Conservation (phyloP, 1,284 basidiomycete genomes). For the Tremellales sp. region DNA sequence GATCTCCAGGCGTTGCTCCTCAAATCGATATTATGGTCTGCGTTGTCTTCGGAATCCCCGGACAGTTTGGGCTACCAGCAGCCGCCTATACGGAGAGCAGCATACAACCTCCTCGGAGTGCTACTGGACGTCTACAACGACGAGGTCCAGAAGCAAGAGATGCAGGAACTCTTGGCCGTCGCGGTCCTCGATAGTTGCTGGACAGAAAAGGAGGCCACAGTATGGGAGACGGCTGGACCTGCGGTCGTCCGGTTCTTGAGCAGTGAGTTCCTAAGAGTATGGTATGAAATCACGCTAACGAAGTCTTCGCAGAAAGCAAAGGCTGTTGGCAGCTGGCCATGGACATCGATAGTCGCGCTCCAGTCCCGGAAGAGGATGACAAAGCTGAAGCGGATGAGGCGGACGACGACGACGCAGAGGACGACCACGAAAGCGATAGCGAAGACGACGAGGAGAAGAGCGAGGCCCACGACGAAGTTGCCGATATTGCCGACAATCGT, state of each 20-base stretch:
- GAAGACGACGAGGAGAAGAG: slow-evolving; percentile 14
- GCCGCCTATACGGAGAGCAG: slow-evolving; percentile 41
- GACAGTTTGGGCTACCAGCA: slow-evolving; percentile 19
- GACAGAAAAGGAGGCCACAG: slow-evolving; percentile 65
- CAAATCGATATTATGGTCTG: slow-evolving; percentile 38
- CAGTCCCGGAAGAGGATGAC: slow-evolving; percentile 14
- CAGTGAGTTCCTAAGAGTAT: slow-evolving; percentile 52
- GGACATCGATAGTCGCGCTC: slow-evolving; percentile 4
- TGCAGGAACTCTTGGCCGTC: slow-evolving; percentile 52
- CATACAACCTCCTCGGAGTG: slow-evolving; percentile 31
- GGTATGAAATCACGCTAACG: neutral
- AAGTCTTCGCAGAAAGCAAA: slow-evolving; percentile 55
- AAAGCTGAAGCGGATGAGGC: slow-evolving; percentile 20
- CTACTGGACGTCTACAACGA: slow-evolving; percentile 31
- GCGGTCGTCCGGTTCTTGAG: slow-evolving; percentile 67
- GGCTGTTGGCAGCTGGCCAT: slow-evolving; percentile 58
- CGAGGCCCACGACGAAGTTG: slow-evolving; percentile 13
- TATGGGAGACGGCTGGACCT: slow-evolving; percentile 65
- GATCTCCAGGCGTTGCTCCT: slow-evolving; percentile 28
- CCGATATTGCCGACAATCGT: slow-evolving; percentile 11
- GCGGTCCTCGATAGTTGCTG: slow-evolving; percentile 70
- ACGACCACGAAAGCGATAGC: slow-evolving; percentile 18
- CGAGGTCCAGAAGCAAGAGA: slow-evolving; percentile 23
- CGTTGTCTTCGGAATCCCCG: slow-evolving; percentile 19
- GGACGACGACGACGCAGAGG: slow-evolving; percentile 44